Evolutionary conservation across 2,329 filamentous ascomycete genomes (phyloP).

Genomic region (Scedosporium dehoogii): DNA sequence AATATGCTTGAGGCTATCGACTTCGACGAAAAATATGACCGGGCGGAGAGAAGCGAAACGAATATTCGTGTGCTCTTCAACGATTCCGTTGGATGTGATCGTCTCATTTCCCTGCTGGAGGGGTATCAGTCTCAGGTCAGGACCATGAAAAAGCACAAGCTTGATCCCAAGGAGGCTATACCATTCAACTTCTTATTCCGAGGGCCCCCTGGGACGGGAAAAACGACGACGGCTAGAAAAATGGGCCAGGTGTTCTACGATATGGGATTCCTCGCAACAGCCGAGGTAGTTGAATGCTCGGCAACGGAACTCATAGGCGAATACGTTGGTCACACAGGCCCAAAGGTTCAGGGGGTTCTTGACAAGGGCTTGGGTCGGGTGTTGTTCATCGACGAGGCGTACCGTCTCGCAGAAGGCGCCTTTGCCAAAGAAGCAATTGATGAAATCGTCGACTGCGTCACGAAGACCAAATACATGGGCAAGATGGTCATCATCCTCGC

Average conservation of each 20-base stretch:
- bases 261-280: slow-evolving; percentile 54
- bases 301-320: slow-evolving; percentile 59
- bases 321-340: slow-evolving; percentile 60
- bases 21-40: slow-evolving; percentile 57
- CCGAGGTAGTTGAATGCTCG: slow-evolving; percentile 55
- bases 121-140: slow-evolving; percentile 39
- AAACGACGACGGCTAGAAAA: slow-evolving; percentile 59
- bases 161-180: slow-evolving; percentile 40
- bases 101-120: slow-evolving; percentile 40
- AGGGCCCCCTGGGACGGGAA: slow-evolving; percentile 58
- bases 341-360: slow-evolving; percentile 44
- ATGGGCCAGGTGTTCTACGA: slow-evolving; percentile 71
- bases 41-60: slow-evolving; percentile 32
- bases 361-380: slow-evolving; percentile 56
- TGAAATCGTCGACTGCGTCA: slow-evolving; percentile 41
- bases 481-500: slow-evolving; percentile 60
- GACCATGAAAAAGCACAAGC: not conserved
- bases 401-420: slow-evolving; percentile 44
- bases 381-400: slow-evolving; percentile 64
- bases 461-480: slow-evolving; percentile 45
- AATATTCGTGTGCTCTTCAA: slow-evolving; percentile 46
- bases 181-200: slow-evolving; percentile 63
- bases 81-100: slow-evolving; percentile 47
- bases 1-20: slow-evolving; percentile 68
- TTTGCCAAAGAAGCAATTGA: slow-evolving; percentile 50